phyloP scores from a whole-genome alignment of 2,329 filamentous ascomycete species.

The Trichoderma koningii region DNA sequence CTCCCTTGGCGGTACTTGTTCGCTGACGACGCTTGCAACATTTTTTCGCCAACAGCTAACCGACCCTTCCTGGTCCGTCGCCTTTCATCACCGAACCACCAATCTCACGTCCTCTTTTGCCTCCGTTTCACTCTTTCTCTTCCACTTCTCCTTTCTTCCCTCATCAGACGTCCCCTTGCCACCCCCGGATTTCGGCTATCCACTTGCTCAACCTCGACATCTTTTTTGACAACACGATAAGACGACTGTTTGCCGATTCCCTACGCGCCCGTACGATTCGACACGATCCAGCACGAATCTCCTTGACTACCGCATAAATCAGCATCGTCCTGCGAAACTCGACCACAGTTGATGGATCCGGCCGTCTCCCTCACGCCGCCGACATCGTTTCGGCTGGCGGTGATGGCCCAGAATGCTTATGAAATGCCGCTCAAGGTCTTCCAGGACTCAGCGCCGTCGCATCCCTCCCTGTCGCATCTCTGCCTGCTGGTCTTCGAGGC shows the following conservation, averaged over 20 bases:
- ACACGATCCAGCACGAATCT: too few relatives aligned
- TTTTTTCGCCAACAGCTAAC: constrained; percentile 4
- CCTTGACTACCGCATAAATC: not conserved
- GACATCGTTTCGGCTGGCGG: constrained; percentile 49
- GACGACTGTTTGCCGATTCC: not conserved
- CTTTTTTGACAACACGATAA: not conserved
- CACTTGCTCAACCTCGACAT: too few relatives aligned
- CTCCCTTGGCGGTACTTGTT: not conserved
- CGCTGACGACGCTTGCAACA: constrained; percentile 23
- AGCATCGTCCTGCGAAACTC: not conserved
- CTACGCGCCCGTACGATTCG: not conserved
- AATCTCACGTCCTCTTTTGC: not conserved
- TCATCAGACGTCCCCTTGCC: too few relatives aligned
- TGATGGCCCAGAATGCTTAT: constrained; percentile 43
- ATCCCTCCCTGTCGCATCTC: constrained; percentile 69
- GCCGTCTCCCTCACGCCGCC: constrained; percentile 45
- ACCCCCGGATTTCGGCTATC: not conserved
- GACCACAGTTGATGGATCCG: constrained; percentile 41
- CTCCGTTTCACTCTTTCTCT: not conserved
- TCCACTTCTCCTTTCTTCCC: not conserved
- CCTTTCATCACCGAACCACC: not conserved
- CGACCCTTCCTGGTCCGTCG: not conserved
- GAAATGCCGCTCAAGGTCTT: constrained; percentile 48
- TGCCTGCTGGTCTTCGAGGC: constrained; percentile 89
- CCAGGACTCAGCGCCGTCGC: constrained; percentile 51